Evolutionary conservation across 1,284 basidiomycete genomes (phyloP), one percentile per base, ranked within the genome.

Genomic region (Apiotrichum sp.): DNA sequence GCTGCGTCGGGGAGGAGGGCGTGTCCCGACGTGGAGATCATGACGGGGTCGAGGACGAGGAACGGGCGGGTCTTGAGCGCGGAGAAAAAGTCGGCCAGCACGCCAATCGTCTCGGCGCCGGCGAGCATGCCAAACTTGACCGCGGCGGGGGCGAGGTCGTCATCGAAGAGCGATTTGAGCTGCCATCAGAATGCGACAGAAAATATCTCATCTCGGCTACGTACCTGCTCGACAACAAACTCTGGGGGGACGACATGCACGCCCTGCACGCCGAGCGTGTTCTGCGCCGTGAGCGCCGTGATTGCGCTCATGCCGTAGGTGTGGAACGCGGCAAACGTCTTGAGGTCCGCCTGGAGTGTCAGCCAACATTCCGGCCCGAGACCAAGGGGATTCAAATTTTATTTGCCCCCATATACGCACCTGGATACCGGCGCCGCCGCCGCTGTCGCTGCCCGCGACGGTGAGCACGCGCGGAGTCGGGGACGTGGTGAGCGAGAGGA

Each of bases 51-150:
- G 60, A 89, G 84, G 32, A 93, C 82, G 14, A 91, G 75, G 9
- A 82, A 81, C 0, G 83, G 83, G 53, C 11, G 47, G 34, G 11
- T 46, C 43, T 10, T 59, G 8, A 66, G 49, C 0, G 56, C 13
- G 14, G 61, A 46, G 42, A 78, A 64, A 41, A 67, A 62, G 3
- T 58, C 31, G n/a, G 73, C 73, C n/a, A 81, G 60, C 4, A 73
- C 66, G 0, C 50, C 35, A 50, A 81, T 79, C 38, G 77, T 76
- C 9, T 63, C 62, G 2, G 73, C 66, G 43, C 73, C 72, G 38
- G 82, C 81, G n/a, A 81, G 80, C 92, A 96, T 96, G 13, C 93
- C 93, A 0, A 90, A 89, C 76, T 98, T 98, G 69, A 96, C 83
- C 0, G 85, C 88, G 45, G 80, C 77, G 13, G 92, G 79, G 1